Conservation (phyloP, 495 filamentous ascomycete species). For the Bathelium albidoporum region DNA sequence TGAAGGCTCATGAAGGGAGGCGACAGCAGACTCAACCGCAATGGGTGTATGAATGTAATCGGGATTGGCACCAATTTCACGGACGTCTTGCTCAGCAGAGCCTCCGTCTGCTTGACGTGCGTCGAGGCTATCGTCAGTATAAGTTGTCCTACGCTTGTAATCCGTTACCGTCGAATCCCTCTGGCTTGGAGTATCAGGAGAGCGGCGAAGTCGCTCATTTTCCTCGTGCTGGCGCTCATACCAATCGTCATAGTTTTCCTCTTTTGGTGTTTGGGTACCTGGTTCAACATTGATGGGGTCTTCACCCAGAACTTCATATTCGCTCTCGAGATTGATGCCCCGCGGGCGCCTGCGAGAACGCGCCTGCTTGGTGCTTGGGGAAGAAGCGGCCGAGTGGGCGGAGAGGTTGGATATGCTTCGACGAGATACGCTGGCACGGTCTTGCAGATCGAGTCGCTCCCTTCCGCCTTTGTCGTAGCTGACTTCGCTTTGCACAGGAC, state of each 20-base stretch:
- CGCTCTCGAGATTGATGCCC: constrained; percentile 41
- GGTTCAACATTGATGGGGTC: constrained; percentile 33
- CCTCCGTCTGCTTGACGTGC: constrained; percentile 47
- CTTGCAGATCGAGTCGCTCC: neutral
- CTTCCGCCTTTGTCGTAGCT: constrained; percentile 45
- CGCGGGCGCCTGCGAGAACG: constrained; percentile 43
- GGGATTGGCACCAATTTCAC: constrained; percentile 58
- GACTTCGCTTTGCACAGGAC: constrained; percentile 81
- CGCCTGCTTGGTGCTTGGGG: constrained; percentile 30
- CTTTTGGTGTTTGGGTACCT: constrained; percentile 25
- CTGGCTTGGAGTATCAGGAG: constrained; percentile 37
- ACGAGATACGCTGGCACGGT: neutral
- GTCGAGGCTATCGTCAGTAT: constrained; percentile 59
- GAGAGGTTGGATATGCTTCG: constrained; percentile 16
- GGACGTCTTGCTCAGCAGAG: constrained; percentile 57
- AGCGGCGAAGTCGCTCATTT: constrained; percentile 43
- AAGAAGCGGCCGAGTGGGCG: constrained; percentile 23
- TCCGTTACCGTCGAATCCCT: constrained; percentile 40
- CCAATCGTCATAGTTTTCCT: constrained; percentile 37
- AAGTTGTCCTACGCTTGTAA: constrained; percentile 46
- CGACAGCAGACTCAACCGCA: constrained; percentile 79
- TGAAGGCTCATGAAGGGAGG: constrained; percentile 74
- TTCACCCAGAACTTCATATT: constrained; percentile 36
- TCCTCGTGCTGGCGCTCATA: constrained; percentile 45
- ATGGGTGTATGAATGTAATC: constrained; percentile 58